Percentiles rank a stretch among this genome's conserved stretches.
These are phyloP conservation scores for Lavandula angustifolia DNA, from an alignment of 257 asterid species.

Conservation along the genomic window DNA sequence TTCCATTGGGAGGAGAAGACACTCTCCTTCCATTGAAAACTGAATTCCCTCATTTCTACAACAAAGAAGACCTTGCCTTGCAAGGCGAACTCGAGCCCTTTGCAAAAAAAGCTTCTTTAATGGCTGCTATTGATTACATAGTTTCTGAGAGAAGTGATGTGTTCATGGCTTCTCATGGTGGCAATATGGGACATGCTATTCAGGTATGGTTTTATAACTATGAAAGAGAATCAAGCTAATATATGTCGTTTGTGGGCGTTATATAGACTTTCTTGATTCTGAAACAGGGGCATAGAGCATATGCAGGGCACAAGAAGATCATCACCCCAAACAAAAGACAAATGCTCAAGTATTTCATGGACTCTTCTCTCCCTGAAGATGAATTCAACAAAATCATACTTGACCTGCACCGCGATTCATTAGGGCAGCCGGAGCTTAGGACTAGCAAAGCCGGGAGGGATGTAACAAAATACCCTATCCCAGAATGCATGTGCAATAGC, in stretches of 20 bases:
- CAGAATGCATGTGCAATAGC: constrained; percentile 88
- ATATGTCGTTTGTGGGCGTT: background rate
- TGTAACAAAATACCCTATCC: constrained; percentile 86
- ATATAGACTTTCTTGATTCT: background rate
- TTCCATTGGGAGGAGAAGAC: constrained; percentile 85
- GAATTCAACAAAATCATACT: constrained; percentile 64
- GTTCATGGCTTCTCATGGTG: constrained; percentile 98
- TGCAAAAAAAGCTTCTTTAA: constrained; percentile 62
- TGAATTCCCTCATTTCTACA: constrained; percentile 75
- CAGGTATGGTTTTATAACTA: constrained; percentile 50
- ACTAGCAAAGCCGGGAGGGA: constrained; percentile 71
- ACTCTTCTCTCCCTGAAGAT: constrained; percentile 58
- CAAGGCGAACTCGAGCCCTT: constrained; percentile 85
- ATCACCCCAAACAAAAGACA: constrained; percentile 91
- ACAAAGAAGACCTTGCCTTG: constrained; percentile 81
- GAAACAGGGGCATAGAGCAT: constrained; percentile 84
- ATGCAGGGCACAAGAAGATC: constrained; percentile 87
- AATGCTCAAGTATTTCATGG: constrained; percentile 73
- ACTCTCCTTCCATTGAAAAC: constrained; percentile 62
- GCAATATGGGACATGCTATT: constrained; percentile 94
- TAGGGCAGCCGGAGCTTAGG: constrained; percentile 86
- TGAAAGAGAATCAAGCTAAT: background rate
- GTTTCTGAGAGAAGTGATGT: constrained; percentile 84
- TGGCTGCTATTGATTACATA: constrained; percentile 91
- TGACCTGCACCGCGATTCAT: constrained; percentile 68